Percentiles rank a stretch among this genome's conserved stretches.
phyloP scores from a whole-genome alignment of 768 basidiomycete genomes.

The Trametopsis cervina region DNA sequence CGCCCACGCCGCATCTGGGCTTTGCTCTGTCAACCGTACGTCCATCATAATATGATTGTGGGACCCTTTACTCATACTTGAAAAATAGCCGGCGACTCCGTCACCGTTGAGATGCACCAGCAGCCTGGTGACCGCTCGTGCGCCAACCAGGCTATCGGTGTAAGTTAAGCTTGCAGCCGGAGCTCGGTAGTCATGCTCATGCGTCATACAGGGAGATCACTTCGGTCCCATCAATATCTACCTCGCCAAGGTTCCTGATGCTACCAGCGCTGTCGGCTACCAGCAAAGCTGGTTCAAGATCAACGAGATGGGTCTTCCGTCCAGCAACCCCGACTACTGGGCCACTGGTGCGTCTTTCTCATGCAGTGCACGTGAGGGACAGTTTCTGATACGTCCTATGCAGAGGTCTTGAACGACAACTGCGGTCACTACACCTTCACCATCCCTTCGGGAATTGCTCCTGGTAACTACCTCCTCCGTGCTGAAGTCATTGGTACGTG shows the following conservation, averaged over 20 bases:
- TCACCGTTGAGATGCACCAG: constrained; percentile 51
- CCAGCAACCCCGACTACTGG: constrained; percentile 42
- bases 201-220: constrained; percentile 30
- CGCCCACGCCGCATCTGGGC: constrained; percentile 26
- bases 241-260: constrained; percentile 42
- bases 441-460: constrained; percentile 33
- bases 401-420: constrained; percentile 29
- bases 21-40: constrained; percentile 38
- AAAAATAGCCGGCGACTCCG: constrained; percentile 33
- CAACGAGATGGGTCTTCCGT: constrained; percentile 40
- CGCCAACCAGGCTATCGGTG: constrained; percentile 39
- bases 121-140: constrained; percentile 41
- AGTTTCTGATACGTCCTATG: not conserved
- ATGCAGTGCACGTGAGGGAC: too few species aligned
- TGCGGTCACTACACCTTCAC: constrained; percentile 50
- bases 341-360: constrained; percentile 22
- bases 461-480: constrained; percentile 43
- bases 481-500: constrained; percentile 42
- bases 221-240: constrained; percentile 43
- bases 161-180: not conserved
- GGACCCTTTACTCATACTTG: not conserved
- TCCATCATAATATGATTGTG: not conserved
- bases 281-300: constrained; percentile 45
- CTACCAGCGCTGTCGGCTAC: constrained; percentile 36
- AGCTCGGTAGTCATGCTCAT: not conserved